Conservation (phyloP, 495 filamentous ascomycete species). For the Mytilinidion resinicola region DNA sequence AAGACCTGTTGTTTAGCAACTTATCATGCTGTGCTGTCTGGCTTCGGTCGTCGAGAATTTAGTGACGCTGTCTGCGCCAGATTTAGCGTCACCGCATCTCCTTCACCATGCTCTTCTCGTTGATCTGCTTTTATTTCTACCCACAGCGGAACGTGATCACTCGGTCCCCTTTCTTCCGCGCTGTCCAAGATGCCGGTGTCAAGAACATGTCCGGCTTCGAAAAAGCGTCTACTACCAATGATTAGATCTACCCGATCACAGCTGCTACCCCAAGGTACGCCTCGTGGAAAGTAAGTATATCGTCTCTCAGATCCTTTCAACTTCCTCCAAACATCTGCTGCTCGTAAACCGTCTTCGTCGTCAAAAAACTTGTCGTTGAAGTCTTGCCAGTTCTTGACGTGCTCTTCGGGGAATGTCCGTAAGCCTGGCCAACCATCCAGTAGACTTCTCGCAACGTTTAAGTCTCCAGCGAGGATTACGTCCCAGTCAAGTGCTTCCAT, state of each 20-base stretch:
- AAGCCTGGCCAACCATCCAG: slow-evolving; percentile 44
- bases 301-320: slow-evolving; percentile 25
- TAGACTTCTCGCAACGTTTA: slow-evolving; percentile 42
- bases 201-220: too few species aligned
- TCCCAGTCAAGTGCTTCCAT: slow-evolving; percentile 38
- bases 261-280: slow-evolving; percentile 28
- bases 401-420: slow-evolving; percentile 38
- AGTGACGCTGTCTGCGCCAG: too few species aligned
- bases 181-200: too few species aligned
- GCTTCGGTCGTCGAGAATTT: too few species aligned
- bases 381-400: slow-evolving; percentile 45
- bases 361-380: slow-evolving; percentile 46
- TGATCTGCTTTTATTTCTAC: too few species aligned
- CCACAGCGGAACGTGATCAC: too few species aligned
- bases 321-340: slow-evolving; percentile 32
- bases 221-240: slow-evolving; percentile 3
- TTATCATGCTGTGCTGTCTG: too few species aligned
- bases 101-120: too few species aligned
- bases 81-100: too few species aligned
- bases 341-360: slow-evolving; percentile 10
- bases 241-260: slow-evolving; percentile 37
- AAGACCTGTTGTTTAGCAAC: too few species aligned
- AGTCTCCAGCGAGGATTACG: slow-evolving; percentile 43
- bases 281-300: slow-evolving; percentile 35
- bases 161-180: too few species aligned